These are phyloP conservation scores for Theobroma grandiflorum DNA, from an alignment of 441 rosid genomes.

Conservation along the genomic window DNA sequence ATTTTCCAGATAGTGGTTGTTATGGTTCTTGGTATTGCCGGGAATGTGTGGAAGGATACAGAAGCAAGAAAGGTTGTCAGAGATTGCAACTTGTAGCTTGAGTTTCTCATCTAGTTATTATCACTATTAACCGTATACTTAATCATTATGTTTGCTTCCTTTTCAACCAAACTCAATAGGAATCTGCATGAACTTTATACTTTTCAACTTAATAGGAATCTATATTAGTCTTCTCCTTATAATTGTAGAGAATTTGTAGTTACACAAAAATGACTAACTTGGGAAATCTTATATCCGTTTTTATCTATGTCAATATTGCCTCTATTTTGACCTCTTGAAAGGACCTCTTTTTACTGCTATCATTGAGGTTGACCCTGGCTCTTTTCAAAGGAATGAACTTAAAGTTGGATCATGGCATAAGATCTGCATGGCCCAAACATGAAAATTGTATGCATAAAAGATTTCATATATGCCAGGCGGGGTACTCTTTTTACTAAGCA, in stretches of 20 bases:
- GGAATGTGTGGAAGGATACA: conserved; percentile 99
- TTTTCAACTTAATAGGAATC: conserved; percentile 2
- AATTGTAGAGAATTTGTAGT: background rate
- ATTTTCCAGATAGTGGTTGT: conserved; percentile 98
- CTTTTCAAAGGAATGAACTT: background rate
- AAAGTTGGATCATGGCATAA: conserved; percentile 10
- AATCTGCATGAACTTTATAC: conserved; percentile 10
- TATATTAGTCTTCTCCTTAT: background rate
- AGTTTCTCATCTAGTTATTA: conserved; percentile 19
- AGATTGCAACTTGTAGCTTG: conserved; percentile 29
- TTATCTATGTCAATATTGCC: background rate
- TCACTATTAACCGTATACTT: background rate
- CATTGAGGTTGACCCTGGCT: background rate
- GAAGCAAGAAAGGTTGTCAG: conserved; percentile 87
- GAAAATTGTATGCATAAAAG: background rate
- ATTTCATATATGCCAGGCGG: background rate
- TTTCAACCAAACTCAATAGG: background rate
- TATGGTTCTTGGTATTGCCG: conserved; percentile 91
- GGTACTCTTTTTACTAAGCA: background rate
- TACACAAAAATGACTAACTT: background rate
- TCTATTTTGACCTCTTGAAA: background rate
- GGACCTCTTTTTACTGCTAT: background rate
- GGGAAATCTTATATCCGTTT: background rate
- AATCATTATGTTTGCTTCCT: background rate
- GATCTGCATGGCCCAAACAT: background rate